These are phyloP conservation scores for Cladobotryum mycophilum DNA, from an alignment of 2,329 filamentous ascomycete species.

Conservation along the genomic window DNA sequence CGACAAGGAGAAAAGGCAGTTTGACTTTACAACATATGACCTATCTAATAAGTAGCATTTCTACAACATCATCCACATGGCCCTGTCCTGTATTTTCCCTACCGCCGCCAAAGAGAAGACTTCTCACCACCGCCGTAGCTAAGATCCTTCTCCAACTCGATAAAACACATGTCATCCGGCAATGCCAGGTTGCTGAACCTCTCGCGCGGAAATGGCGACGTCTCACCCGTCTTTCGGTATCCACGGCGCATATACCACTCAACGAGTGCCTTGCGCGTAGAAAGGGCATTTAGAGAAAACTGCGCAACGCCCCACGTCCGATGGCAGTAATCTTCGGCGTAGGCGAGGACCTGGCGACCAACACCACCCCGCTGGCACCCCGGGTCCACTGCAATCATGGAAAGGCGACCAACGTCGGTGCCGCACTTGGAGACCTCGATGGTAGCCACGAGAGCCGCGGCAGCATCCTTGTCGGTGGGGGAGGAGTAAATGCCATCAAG, in stretches of 20 bases:
- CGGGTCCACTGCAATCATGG: conserved; percentile 30
- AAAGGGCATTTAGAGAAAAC: conserved; percentile 29
- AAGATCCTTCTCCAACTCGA: conserved; percentile 29
- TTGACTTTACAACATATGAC: too few species aligned
- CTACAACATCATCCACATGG: too few species aligned
- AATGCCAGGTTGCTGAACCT: conserved; percentile 12
- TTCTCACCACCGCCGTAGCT: too few species aligned
- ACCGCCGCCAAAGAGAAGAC: too few species aligned
- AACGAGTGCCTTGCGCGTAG: conserved; percentile 26
- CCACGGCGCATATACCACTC: conserved; percentile 31
- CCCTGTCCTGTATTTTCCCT: too few species aligned
- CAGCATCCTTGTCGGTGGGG: not conserved
- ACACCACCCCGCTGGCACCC: conserved; percentile 25
- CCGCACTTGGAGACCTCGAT: conserved; percentile 22
- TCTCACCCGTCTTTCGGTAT: conserved; percentile 28
- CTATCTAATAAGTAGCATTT: too few species aligned
- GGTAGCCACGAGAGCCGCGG: conserved; percentile 20
- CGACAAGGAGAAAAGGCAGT: too few species aligned
- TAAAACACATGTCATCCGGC: conserved; percentile 27
- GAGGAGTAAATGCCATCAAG: conserved; percentile 19
- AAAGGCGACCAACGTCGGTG: conserved; percentile 23
- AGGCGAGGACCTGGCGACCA: conserved; percentile 25
- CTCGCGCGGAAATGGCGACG: conserved; percentile 25
- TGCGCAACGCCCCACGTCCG: conserved; percentile 21
- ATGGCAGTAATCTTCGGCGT: conserved; percentile 26